A percentile compares a stretch with the other conserved stretches of the same genome.
phyloP scores from a whole-genome alignment of 805 yeast species.

The Pichia cephalocereana region DNA sequence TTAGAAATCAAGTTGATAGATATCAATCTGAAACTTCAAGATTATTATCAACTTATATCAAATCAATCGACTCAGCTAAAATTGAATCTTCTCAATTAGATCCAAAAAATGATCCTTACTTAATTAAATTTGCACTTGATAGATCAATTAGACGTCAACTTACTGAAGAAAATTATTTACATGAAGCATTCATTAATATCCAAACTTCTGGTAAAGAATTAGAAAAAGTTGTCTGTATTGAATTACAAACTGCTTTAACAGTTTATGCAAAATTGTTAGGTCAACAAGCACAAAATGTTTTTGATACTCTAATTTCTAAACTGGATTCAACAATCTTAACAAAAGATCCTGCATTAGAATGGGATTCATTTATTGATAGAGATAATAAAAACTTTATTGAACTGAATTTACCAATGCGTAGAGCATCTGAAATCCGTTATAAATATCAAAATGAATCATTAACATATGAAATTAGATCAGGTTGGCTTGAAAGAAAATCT shows the following conservation, averaged over 20 bases:
- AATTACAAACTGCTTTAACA: constrained; percentile 74
- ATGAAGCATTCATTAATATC: constrained; percentile 80
- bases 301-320: constrained; percentile 56
- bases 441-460: constrained; percentile 62
- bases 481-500: constrained; percentile 80
- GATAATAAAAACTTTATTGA: constrained; percentile 60
- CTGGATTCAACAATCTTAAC: constrained; percentile 62
- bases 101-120: constrained; percentile 70
- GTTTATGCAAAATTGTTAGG: constrained; percentile 63
- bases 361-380: constrained; percentile 73
- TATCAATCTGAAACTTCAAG: constrained; percentile 61
- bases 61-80: constrained; percentile 57
- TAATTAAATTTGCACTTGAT: constrained; percentile 64
- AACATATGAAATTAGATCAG: constrained; percentile 61
- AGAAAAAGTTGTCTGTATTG: constrained; percentile 79
- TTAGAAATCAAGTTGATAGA: constrained; percentile 62
- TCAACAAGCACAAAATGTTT: constrained; percentile 63
- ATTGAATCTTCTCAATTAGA: constrained; percentile 34
- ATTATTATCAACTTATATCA: constrained; percentile 43
- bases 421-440: constrained; percentile 51
- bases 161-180: constrained; percentile 74
- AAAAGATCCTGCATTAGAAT: constrained; percentile 74
- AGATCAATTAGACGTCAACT: constrained; percentile 70
- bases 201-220: constrained; percentile 84
- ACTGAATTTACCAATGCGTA: constrained; percentile 52